Conservation (phyloP, 371 early-diverging fungal species). For the Zancudomyces culisetae region DNA sequence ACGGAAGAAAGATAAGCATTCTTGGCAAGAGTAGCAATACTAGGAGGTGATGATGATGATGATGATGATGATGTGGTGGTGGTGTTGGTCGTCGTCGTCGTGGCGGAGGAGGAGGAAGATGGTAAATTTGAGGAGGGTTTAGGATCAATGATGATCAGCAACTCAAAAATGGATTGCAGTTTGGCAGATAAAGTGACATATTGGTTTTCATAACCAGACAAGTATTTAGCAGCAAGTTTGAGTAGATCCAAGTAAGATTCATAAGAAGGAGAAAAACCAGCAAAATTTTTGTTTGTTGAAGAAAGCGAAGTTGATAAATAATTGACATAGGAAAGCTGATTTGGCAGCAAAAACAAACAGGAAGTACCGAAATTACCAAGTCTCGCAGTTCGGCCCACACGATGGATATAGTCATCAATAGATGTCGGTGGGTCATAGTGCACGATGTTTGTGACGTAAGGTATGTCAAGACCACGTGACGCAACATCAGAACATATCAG, state of each 20-base stretch:
- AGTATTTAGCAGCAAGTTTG: conserved; percentile 14
- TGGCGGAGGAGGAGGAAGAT: neutral
- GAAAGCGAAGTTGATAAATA: conserved; percentile 49
- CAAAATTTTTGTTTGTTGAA: conserved; percentile 20
- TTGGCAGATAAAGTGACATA: conserved; percentile 45
- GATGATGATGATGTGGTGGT: too few species aligned
- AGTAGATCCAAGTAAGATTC: neutral
- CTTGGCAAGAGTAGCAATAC: too few species aligned
- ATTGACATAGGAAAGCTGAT: conserved; percentile 66
- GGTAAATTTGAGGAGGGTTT: neutral
- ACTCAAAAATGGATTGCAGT: conserved; percentile 17
- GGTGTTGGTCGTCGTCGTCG: conserved; percentile 4
- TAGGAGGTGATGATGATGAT: too few species aligned
- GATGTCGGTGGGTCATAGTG: conserved; percentile 97
- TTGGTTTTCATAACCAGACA: conserved; percentile 33
- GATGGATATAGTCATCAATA: conserved; percentile 86
- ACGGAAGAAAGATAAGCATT: conserved; percentile 70
- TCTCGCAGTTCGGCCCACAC: conserved; percentile 97
- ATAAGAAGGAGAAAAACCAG: neutral
- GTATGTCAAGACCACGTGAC: conserved; percentile 94
- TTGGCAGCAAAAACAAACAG: conserved; percentile 61
- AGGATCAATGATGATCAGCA: conserved; percentile 10
- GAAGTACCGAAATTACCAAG: conserved; percentile 73
- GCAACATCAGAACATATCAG: conserved; percentile 95
- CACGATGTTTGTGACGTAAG: conserved; percentile 76